These are phyloP conservation scores for Plectosphaerella cucumerina DNA, from an alignment of 2,329 filamentous ascomycete species.

Conservation along the genomic window DNA sequence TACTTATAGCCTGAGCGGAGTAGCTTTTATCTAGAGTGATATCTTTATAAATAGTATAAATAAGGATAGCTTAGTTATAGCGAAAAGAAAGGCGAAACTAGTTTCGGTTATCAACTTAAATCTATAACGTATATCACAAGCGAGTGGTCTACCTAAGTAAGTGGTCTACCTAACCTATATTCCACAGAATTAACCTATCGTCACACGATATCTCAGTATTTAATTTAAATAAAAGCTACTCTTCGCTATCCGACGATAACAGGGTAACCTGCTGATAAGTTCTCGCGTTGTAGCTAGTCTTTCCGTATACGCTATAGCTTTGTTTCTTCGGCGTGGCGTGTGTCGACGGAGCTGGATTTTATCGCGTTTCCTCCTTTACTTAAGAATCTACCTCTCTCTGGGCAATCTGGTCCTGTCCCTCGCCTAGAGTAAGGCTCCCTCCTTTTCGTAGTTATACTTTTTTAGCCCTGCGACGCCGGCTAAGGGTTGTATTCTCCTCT, in stretches of 20 bases:
- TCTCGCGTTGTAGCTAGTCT: not conserved
- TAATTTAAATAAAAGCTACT: not conserved
- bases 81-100: too few species aligned
- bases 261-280: not conserved
- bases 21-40: too few species aligned
- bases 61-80: too few species aligned
- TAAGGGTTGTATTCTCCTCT: too few species aligned
- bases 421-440: too few species aligned
- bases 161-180: not conserved
- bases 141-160: not conserved
- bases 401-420: conserved; percentile 18
- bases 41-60: too few species aligned
- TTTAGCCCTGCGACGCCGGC: too few species aligned
- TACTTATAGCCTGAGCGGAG: too few species aligned
- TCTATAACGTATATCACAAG: not conserved
- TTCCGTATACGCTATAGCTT: not conserved
- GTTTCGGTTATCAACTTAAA: too few species aligned
- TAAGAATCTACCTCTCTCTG: not conserved
- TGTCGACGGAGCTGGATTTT: not conserved
- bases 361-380: not conserved
- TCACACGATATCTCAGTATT: not conserved
- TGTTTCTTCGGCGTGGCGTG: not conserved
- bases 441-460: too few species aligned
- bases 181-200: not conserved
- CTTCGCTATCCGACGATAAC: not conserved